Base-by-base conservation (phyloP, 1,284 basidiomycete genomes). In the Heterobasidion irregulare region DNA sequence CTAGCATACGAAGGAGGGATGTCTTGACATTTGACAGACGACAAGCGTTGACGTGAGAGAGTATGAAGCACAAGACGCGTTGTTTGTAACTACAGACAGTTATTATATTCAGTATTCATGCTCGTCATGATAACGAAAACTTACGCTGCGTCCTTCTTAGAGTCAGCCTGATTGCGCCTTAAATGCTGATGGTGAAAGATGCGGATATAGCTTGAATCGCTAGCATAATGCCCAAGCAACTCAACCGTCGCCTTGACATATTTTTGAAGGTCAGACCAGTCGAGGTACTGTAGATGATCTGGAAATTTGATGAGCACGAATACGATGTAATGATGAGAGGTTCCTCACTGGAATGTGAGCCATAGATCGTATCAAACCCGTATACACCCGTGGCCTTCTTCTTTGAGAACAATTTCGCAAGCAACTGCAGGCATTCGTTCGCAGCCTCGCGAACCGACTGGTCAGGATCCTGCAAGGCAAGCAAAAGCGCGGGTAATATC, bases 281-380 rank as follows among this genome's bases (percentile, higher is more conserved):
- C 88, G 38, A 96, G 72, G 62, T 93, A 92, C 68, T 95, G 90
- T 47, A 97, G 72, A 36, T 76, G 68, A 44, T 74, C 89, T 88
- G 34, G 19, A 48, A 48, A 16, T 10, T 26, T 26, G 26, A 46
- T 46, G 18, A 19, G 33, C 26, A 2, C 8, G 15, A 46, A 46
- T 9, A 57, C 52, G 45, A 32, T 44, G 8, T 12, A 6, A 50
- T 48, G 47, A 46, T 47, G 47, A 56, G 43, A 50, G 8, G 26
- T 41, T 0, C 72, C 85, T 59, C 51, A 89, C 87, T 71, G 6
- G 85, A 84, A 35, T 69, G 72, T 5, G 71, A 56, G 2, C 93
- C 94, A 66, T 98, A 98, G 52, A 97, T 79, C 1, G 74, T 75
- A 63, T 97, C 93, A 61, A 89, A 83, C 8, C 82, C 91, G 69